Conservation (phyloP, 768 basidiomycete genomes). For the Phaffia tasmanica region DNA sequence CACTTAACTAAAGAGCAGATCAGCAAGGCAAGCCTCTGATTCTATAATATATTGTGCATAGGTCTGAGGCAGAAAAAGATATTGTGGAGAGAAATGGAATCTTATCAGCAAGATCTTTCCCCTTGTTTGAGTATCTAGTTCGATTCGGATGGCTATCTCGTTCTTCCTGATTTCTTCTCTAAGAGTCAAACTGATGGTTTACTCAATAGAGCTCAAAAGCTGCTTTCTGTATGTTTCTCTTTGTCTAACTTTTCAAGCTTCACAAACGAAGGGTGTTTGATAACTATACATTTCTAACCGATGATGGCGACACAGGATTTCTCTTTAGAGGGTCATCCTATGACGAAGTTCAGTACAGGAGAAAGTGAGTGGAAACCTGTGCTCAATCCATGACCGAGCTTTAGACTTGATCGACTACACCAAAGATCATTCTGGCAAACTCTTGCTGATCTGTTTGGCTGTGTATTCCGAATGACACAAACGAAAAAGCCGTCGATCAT, state of each 20-base stretch:
- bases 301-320: slow-evolving; percentile 47
- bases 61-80: no score
- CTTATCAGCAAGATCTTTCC: not conserved
- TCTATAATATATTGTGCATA: not conserved
- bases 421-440: not conserved
- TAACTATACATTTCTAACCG: no score
- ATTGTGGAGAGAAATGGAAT: no score
- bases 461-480: not conserved
- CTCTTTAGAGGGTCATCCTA: slow-evolving; percentile 62
- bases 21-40: no score
- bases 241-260: no score
- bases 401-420: not conserved
- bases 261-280: no score
- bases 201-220: slow-evolving; percentile 56
- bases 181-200: slow-evolving; percentile 52
- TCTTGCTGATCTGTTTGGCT: no score
- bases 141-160: slow-evolving; percentile 47
- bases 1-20: no score
- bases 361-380: slow-evolving; percentile 26
- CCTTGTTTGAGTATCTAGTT: slow-evolving; percentile 1
- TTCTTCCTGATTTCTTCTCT: slow-evolving; percentile 61
- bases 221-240: slow-evolving; percentile 41
- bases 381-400: no score
- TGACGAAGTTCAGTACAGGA: slow-evolving; percentile 78
- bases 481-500: slow-evolving; percentile 50